Percentiles rank a stretch among this genome's conserved stretches.
phyloP scores from a whole-genome alignment of 768 basidiomycete species.

The Rhizopogon rudus region DNA sequence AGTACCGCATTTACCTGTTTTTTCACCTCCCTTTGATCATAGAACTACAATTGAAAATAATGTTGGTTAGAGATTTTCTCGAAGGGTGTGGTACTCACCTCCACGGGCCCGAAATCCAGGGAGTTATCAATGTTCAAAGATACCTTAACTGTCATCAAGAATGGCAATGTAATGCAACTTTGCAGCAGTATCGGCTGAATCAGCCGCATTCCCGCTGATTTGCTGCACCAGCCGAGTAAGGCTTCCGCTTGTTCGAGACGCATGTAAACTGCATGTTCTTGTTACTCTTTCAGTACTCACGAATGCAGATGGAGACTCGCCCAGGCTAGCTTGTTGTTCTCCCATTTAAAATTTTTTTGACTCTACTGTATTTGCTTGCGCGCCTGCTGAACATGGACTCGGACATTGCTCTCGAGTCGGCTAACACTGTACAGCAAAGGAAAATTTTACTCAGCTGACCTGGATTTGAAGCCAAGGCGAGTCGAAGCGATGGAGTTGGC shows the following conservation, averaged over 20 bases:
- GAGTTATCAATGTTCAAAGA: not conserved
- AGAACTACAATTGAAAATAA: not conserved
- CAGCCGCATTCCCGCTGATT: not conserved
- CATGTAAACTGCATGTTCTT: not conserved
- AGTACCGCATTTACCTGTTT: not conserved
- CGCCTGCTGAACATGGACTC: not conserved
- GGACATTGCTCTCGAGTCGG: not conserved
- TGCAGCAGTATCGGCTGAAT: not conserved
- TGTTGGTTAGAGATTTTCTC: not conserved
- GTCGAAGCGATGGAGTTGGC: not conserved
- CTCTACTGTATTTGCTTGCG: not conserved
- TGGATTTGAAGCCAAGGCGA: no score
- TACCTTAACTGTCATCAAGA: not conserved
- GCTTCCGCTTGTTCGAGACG: not conserved
- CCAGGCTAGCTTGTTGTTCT: no score
- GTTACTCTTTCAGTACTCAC: conserved; percentile 7
- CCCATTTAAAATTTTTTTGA: no score
- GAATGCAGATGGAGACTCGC: not conserved
- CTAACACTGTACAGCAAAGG: no score
- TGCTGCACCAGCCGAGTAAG: not conserved
- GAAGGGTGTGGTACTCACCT: not conserved
- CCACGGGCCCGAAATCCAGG: not conserved
- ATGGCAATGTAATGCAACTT: not conserved
- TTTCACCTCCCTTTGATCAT: not conserved
- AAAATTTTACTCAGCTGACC: not conserved